Percentiles rank a stretch among this genome's conserved stretches.
Conservation (phyloP, 805 yeast species). For the Torulaspora maleeae region DNA sequence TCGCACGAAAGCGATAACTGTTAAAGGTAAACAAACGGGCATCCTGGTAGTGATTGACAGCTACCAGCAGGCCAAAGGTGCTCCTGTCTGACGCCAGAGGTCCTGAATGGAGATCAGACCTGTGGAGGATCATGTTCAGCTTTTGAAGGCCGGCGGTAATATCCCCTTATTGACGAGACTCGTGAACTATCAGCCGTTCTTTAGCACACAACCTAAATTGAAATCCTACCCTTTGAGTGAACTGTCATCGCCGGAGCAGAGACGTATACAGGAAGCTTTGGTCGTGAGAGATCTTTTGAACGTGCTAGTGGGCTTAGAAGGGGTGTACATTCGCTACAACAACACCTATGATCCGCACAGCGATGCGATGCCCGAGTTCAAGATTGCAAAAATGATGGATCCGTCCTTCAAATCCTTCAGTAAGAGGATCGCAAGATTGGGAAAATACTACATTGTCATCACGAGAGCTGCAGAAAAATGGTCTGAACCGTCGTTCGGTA, state of each 20-base stretch:
- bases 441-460: constrained; percentile 59
- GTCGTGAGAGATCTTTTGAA: constrained; percentile 65
- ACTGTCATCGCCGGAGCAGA: constrained; percentile 33
- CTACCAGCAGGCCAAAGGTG: background rate
- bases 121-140: constrained; percentile 28
- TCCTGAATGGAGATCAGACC: constrained; percentile 22
- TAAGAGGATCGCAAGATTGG: constrained; percentile 53
- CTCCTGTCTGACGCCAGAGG: background rate
- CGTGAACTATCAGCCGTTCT: constrained; percentile 37
- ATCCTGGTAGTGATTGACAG: background rate
- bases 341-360: constrained; percentile 50
- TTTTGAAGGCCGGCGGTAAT: constrained; percentile 11
- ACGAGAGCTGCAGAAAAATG: constrained; percentile 57
- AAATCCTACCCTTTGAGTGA: constrained; percentile 44
- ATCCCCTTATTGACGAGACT: constrained; percentile 30
- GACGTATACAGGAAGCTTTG: constrained; percentile 67
- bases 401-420: constrained; percentile 67
- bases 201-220: constrained; percentile 32
- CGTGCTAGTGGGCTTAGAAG: constrained; percentile 70
- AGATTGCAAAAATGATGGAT: constrained; percentile 67
- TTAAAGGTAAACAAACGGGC: constrained; percentile 9
- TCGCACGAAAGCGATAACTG: background rate
- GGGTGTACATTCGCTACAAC: constrained; percentile 65
- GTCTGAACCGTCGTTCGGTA: constrained; percentile 55
- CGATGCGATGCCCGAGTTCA: constrained; percentile 58